These are phyloP conservation scores for Chrysanthemum seticuspe DNA, from an alignment of 129 eudicot genomes.

Conservation along the genomic window DNA sequence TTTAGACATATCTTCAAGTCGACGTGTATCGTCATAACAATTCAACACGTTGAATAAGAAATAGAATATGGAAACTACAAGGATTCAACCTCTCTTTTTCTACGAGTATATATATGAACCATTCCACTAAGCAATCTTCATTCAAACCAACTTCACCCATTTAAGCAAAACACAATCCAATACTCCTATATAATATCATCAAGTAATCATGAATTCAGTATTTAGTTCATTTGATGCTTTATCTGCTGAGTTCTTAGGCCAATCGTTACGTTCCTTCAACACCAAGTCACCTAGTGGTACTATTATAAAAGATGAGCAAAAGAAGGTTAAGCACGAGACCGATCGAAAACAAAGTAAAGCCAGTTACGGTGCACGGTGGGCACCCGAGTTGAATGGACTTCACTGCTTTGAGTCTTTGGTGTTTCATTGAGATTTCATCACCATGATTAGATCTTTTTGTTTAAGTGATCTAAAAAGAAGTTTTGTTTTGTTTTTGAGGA, in stretches of 20 bases:
- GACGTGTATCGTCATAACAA: no score
- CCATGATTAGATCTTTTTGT: neutral
- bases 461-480: neutral
- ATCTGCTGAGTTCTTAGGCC: slow-evolving; percentile 28
- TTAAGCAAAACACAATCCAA: neutral
- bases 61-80: no score
- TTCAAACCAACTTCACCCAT: no score
- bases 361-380: neutral
- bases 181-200: no score
- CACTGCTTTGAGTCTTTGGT: slow-evolving; percentile 41
- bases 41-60: no score
- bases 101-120: no score
- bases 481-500: neutral
- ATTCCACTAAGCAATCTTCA: no score
- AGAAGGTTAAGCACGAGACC: neutral
- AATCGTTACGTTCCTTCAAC: slow-evolving; percentile 4
- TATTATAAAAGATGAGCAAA: slow-evolving; percentile 5
- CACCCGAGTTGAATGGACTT: slow-evolving; percentile 31
- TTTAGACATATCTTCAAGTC: no score
- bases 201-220: neutral
- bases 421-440: slow-evolving; percentile 8
- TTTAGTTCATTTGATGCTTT: slow-evolving; percentile 46
- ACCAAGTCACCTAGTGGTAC: slow-evolving; percentile 12
- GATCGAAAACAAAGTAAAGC: neutral
- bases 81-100: no score